phyloP scores from a whole-genome alignment of 768 basidiomycete species.

The Gloeostereum incarnatum region DNA sequence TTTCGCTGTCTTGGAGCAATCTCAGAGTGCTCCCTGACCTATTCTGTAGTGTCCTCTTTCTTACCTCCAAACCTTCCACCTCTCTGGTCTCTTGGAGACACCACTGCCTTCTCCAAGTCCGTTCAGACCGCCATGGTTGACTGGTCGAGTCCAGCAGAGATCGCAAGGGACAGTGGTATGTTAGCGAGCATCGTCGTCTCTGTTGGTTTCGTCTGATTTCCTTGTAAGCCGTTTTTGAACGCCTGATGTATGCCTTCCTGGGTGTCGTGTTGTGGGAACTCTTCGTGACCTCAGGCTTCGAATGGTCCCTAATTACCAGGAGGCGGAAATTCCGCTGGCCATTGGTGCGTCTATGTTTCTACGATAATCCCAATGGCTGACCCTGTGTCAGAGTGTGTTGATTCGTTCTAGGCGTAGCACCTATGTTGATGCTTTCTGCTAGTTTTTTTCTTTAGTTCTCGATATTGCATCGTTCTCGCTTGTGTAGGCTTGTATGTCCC shows the following conservation, averaged over 20 bases:
- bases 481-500: conserved; percentile 50
- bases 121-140: conserved; percentile 28
- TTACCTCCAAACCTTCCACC: too few species aligned
- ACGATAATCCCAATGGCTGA: not conserved
- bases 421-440: not conserved
- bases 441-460: conserved; percentile 62
- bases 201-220: conserved; percentile 1
- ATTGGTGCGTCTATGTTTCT: conserved; percentile 35
- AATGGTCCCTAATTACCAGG: conserved; percentile 53
- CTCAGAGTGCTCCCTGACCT: too few species aligned
- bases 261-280: conserved; percentile 66
- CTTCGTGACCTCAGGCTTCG: conserved; percentile 53
- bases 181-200: not conserved
- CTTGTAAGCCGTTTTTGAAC: conserved; percentile 42
- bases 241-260: conserved; percentile 53
- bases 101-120: not conserved
- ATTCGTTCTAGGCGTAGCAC: not conserved
- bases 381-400: conserved; percentile 12
- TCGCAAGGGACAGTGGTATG: conserved; percentile 31
- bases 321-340: conserved; percentile 60
- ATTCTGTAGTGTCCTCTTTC: too few species aligned
- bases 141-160: conserved; percentile 38
- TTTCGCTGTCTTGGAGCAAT: too few species aligned
- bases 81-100: too few species aligned
- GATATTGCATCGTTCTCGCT: conserved; percentile 64